phyloP scores from a whole-genome alignment of 768 basidiomycete genomes.

The Termitomyces titanicus region DNA sequence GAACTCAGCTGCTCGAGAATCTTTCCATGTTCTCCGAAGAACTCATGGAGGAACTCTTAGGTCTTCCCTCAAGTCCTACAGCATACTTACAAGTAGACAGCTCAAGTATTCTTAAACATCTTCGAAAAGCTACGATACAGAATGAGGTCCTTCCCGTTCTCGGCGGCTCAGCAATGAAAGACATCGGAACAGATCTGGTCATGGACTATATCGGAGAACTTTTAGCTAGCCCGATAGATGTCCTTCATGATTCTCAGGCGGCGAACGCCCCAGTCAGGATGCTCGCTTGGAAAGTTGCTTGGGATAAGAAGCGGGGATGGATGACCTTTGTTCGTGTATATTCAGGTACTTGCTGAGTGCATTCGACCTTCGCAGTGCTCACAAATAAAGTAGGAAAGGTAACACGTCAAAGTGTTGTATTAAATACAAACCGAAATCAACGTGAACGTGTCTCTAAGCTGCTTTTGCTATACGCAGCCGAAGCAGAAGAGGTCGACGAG shows the following conservation, averaged over 20 bases:
- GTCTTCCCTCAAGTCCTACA: conserved; percentile 50
- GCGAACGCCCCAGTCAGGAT: conserved; percentile 51
- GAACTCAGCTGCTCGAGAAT: conserved; percentile 70
- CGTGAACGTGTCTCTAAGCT: conserved; percentile 75
- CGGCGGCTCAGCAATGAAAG: conserved; percentile 78
- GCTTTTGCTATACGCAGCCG: conserved; percentile 73
- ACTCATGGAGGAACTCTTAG: conserved; percentile 70
- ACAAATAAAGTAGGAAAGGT: conserved; percentile 53
- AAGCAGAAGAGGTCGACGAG: conserved; percentile 71
- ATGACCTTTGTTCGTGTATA: conserved; percentile 92
- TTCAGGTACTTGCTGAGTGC: conserved; percentile 52
- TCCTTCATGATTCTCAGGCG: conserved; percentile 41
- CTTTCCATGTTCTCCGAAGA: conserved; percentile 79
- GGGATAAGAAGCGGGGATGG: conserved; percentile 83
- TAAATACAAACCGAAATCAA: conserved; percentile 65
- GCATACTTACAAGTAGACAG: conserved; percentile 62
- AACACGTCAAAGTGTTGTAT: conserved; percentile 53
- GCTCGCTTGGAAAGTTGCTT: conserved; percentile 86
- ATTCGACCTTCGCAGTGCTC: background rate
- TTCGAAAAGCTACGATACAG: conserved; percentile 64
- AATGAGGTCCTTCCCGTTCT: conserved; percentile 74
- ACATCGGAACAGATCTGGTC: conserved; percentile 77
- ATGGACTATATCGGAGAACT: conserved; percentile 83
- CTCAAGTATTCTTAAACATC: conserved; percentile 51
- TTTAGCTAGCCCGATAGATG: conserved; percentile 73